These are phyloP conservation scores for Coprinellus aureogranulatus DNA, from an alignment of 768 basidiomycete species.

Conservation along the genomic window DNA sequence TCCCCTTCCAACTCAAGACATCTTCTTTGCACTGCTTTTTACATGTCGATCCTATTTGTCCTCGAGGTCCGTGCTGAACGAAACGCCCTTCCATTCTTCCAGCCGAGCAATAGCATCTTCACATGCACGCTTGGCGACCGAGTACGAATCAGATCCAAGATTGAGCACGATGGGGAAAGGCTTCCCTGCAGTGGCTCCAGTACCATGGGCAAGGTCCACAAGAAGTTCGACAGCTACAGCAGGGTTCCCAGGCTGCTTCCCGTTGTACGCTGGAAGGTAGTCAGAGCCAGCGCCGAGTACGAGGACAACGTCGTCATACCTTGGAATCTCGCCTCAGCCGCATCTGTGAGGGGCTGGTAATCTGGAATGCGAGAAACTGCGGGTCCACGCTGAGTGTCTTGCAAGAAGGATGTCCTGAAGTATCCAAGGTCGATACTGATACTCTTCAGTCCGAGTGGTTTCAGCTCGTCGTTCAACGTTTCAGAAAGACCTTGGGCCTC, in stretches of 20 bases:
- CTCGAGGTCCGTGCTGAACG: constrained; percentile 21
- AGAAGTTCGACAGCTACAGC: constrained; percentile 32
- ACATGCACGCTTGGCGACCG: constrained; percentile 17
- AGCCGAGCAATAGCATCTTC: constrained; percentile 14
- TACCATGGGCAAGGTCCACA: constrained; percentile 30
- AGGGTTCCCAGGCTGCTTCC: constrained; percentile 38
- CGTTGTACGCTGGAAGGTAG: constrained; percentile 26
- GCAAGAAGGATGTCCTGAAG: constrained; percentile 36
- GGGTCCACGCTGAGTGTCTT: constrained; percentile 23
- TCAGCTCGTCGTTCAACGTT: constrained; percentile 34
- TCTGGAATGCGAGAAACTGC: constrained; percentile 31
- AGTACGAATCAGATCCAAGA: constrained; percentile 31
- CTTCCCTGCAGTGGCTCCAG: constrained; percentile 29
- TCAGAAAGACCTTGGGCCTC: constrained; percentile 26
- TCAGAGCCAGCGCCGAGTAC: background rate
- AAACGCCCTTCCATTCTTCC: constrained; percentile 34
- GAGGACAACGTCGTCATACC: constrained; percentile 18
- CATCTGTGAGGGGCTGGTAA: constrained; percentile 25
- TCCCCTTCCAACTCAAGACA: too few relatives aligned
- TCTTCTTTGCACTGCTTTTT: too few relatives aligned
- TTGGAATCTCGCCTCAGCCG: constrained; percentile 22
- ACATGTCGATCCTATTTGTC: too few relatives aligned
- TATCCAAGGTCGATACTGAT: constrained; percentile 39
- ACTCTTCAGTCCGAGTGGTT: constrained; percentile 36
- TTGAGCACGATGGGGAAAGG: constrained; percentile 24